Evolutionary conservation across 1,284 basidiomycete species (phyloP).

Genomic region (Pisolithus thermaeus): DNA sequence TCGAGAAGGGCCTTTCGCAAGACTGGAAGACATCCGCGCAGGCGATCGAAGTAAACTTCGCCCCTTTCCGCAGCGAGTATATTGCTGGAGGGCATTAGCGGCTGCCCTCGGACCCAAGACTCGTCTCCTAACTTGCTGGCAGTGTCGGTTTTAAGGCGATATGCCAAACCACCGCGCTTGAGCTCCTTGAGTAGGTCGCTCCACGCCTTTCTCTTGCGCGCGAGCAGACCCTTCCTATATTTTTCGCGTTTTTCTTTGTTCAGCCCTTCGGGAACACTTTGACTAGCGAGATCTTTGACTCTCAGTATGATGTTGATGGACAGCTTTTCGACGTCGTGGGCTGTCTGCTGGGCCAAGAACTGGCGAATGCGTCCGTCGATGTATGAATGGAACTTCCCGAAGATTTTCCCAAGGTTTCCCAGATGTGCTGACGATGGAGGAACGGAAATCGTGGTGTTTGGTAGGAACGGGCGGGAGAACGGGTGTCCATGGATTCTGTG

Average conservation of each 20-base stretch:
- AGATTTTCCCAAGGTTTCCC: conserved; percentile 37
- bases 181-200: conserved; percentile 89
- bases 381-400: conserved; percentile 41
- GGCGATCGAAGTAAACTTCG: conserved; percentile 70
- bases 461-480: not conserved
- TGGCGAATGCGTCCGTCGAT: conserved; percentile 37
- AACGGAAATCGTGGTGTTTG: conserved; percentile 6
- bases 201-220: conserved; percentile 89
- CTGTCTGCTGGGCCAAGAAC: conserved; percentile 36
- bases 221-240: conserved; percentile 69
- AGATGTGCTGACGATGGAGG: conserved; percentile 18
- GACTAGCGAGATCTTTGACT: conserved; percentile 55
- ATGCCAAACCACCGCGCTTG: conserved; percentile 73
- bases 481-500: conserved; percentile 7
- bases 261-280: conserved; percentile 41
- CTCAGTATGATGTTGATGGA: conserved; percentile 74
- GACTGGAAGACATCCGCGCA: conserved; percentile 64
- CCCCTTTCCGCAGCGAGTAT: conserved; percentile 31
- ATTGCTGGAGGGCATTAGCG: conserved; percentile 29
- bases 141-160: conserved; percentile 68
- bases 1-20: conserved; percentile 60
- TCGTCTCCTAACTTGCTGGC: conserved; percentile 58
- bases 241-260: conserved; percentile 65
- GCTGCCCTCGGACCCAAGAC: conserved; percentile 67
- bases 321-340: conserved; percentile 52